phyloP scores from a whole-genome alignment of 495 filamentous ascomycete genomes.

The Podospora comata region DNA sequence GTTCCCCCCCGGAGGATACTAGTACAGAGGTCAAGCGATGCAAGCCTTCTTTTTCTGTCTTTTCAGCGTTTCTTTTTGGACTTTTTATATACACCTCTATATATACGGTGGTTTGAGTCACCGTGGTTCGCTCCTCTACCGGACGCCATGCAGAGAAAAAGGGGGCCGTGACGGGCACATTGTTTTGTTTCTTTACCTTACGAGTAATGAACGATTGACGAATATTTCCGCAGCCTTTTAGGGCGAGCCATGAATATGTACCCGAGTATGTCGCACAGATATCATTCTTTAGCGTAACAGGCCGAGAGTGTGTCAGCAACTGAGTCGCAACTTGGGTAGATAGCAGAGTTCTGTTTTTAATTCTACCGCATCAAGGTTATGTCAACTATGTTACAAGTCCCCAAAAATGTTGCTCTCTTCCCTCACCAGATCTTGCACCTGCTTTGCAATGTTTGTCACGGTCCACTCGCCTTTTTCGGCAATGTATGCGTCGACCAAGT shows the following conservation, averaged over 20 bases:
- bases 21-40: not conserved
- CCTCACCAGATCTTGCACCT: conserved; percentile 28
- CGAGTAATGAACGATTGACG: not conserved
- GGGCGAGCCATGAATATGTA: not conserved
- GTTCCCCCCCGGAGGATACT: not conserved
- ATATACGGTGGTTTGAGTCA: not conserved
- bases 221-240: not conserved
- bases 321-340: too few relatives aligned
- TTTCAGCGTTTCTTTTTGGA: not conserved
- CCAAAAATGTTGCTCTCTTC: conserved; percentile 36
- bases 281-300: not conserved
- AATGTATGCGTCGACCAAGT: conserved; percentile 54
- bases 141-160: not conserved
- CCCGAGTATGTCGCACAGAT: not conserved
- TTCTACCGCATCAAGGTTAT: too few relatives aligned
- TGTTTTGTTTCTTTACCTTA: not conserved
- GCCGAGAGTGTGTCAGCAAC: too few relatives aligned
- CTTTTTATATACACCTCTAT: not conserved
- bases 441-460: conserved; percentile 29
- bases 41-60: not conserved
- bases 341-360: too few relatives aligned
- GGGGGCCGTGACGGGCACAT: not conserved
- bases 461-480: conserved; percentile 49
- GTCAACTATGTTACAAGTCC: conserved; percentile 22
- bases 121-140: not conserved